Base-by-base conservation (phyloP, 2,329 filamentous ascomycete species). In the Monosporascus cannonballus region DNA sequence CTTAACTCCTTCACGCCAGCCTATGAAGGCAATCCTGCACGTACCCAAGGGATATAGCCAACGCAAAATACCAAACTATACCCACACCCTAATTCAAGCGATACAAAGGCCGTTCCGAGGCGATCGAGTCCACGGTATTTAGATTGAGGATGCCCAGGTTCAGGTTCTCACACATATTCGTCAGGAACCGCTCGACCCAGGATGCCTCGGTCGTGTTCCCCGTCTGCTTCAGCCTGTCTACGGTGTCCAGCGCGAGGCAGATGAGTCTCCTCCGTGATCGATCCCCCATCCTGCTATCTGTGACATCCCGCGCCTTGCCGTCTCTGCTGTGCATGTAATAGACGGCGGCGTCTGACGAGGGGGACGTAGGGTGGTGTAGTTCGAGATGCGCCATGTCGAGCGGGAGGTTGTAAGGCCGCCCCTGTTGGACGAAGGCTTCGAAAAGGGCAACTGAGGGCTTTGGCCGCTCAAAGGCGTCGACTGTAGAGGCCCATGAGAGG, bases 321-420 rank as follows among this genome's bases (percentile, higher is more conserved):
- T 49, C 47, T 15, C 50, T 55, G 15, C 41, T 30, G 41, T 66
- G 56, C 18, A 83, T 72, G 50, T 77, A 74, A 2, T 70, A 61
- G 11, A 83, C 59, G 0, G 81, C 81, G 1, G 71, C 70, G 2
- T 68, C 64, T 22, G 76, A 71, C 25, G 73, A 71, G 0, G 81
- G 80, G 2, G 69, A 68, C 0, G 75, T 75, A 0, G 81, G 81
- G 59, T 84, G 80, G 52, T 79, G 71, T 2, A 84, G 69, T 27
- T 76, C 71, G 3, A 84, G 69, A 57, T 84, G 81, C 0, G 80
- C 80, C 34, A 71, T 69, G 48, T 80, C 75, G 7, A 81, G 62
- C 7, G 63, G 61, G 38, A 76, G 64, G 1, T 65, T 58, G 17
- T 76, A 65, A 17, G 68, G 69, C 48, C 72, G 65, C 22, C 75